Conservation (phyloP, 352 stramenopile species). For the Globisporangium iwayamae region DNA sequence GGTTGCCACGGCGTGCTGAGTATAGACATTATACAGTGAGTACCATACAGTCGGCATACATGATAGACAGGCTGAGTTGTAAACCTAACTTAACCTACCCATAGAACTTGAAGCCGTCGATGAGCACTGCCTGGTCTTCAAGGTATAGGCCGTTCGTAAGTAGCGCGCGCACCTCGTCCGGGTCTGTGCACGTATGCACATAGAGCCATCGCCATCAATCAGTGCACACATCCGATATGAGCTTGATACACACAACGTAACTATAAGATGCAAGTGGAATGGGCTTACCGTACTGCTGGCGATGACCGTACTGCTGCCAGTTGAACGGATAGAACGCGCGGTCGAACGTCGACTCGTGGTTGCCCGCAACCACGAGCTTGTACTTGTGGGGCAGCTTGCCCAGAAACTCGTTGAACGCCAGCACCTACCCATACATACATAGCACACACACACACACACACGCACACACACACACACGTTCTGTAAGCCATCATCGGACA, state of each 20-base stretch:
- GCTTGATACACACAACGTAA: background rate
- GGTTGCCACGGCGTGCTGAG: slow-evolving; percentile 56
- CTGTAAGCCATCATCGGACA: too few species aligned
- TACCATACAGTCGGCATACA: background rate
- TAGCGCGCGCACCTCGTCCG: slow-evolving; percentile 59
- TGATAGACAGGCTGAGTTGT: background rate
- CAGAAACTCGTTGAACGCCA: slow-evolving; percentile 73
- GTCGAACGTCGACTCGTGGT: slow-evolving; percentile 84
- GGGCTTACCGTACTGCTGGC: slow-evolving; percentile 42
- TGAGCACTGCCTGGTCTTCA: slow-evolving; percentile 66
- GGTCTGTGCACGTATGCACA: slow-evolving; percentile 25
- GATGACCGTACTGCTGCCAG: slow-evolving; percentile 74
- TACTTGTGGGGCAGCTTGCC: slow-evolving; percentile 61
- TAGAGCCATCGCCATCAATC: background rate
- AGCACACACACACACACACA: too few species aligned
- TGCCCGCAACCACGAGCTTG: slow-evolving; percentile 79
- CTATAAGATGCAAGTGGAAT: too few species aligned
- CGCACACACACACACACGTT: too few species aligned
- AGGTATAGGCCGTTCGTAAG: slow-evolving; percentile 78
- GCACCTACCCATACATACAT: slow-evolving; percentile 11
- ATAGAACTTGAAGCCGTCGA: slow-evolving; percentile 76
- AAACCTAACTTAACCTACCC: slow-evolving; percentile 25
- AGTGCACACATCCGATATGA: too few species aligned
- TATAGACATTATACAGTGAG: background rate
- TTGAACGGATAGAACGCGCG: slow-evolving; percentile 57